Percentiles rank a stretch among this genome's conserved stretches.
These are phyloP conservation scores for Neospermospora avenae DNA, from an alignment of 2,329 filamentous ascomycete genomes.

Conservation along the genomic window DNA sequence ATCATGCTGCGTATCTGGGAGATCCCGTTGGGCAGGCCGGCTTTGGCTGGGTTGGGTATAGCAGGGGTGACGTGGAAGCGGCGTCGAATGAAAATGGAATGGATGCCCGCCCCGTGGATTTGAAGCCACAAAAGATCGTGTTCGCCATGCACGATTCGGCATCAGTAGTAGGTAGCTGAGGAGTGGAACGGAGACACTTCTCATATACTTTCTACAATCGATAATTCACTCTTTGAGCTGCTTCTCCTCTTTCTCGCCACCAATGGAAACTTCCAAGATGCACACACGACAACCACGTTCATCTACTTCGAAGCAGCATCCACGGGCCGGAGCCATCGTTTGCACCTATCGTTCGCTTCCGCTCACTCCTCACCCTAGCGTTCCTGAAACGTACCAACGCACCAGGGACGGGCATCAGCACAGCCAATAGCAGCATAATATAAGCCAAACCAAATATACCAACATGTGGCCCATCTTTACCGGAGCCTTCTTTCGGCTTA, in stretches of 20 bases:
- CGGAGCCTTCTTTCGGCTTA: not conserved
- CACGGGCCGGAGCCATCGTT: not conserved
- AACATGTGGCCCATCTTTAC: not conserved
- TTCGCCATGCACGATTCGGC: not conserved
- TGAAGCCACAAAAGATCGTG: too few species aligned
- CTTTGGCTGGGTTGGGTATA: too few species aligned
- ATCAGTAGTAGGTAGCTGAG: not conserved
- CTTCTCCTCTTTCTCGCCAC: not conserved
- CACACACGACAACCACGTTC: too few species aligned
- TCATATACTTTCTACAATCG: not conserved
- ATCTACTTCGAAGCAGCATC: constrained; percentile 1
- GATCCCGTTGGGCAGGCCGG: not conserved
- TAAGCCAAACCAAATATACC: not conserved
- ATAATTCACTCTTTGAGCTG: not conserved
- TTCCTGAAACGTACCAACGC: not conserved
- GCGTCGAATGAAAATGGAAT: not conserved
- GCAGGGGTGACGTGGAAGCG: constrained; percentile 2
- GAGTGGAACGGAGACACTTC: too few species aligned
- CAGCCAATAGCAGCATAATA: not conserved
- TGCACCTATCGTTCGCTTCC: not conserved
- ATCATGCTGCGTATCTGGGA: not conserved
- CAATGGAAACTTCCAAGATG: too few species aligned
- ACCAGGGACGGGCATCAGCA: not conserved
- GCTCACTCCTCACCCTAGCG: not conserved
- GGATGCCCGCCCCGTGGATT: not conserved